These are phyloP conservation scores for Botrytis hyacinthi DNA, from an alignment of 2,329 filamentous ascomycete genomes.

Conservation along the genomic window DNA sequence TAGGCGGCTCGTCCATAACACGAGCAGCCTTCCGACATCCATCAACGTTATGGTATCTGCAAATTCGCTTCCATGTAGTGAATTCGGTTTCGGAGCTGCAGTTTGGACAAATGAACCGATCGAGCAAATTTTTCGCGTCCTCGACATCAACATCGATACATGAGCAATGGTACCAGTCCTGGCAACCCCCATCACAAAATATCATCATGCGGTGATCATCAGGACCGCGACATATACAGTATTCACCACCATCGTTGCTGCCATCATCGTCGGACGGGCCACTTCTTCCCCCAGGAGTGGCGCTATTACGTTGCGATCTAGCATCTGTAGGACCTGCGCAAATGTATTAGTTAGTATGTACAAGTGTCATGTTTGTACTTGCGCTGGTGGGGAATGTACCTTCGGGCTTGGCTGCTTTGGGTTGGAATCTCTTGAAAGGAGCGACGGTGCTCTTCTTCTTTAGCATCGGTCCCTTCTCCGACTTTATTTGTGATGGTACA, in stretches of 20 bases:
- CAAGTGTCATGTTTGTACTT: neutral
- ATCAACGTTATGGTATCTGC: slow-evolving; percentile 33
- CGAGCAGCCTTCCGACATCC: slow-evolving; percentile 35
- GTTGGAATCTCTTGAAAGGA: slow-evolving; percentile 27
- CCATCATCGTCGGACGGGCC: slow-evolving; percentile 29
- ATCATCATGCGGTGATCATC: slow-evolving; percentile 40
- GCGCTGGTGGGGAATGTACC: slow-evolving; percentile 20
- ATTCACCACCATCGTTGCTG: slow-evolving; percentile 38
- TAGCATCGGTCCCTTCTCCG: slow-evolving; percentile 24
- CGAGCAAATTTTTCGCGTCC: slow-evolving; percentile 36
- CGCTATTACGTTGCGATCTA: slow-evolving; percentile 24
- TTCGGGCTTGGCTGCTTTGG: slow-evolving; percentile 29
- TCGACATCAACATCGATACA: slow-evolving; percentile 35
- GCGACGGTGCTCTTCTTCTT: slow-evolving; percentile 35
- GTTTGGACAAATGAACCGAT: slow-evolving; percentile 37
- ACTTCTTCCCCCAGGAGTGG: slow-evolving; percentile 23
- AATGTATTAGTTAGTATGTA: slow-evolving; percentile 6
- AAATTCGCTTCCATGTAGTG: slow-evolving; percentile 39
- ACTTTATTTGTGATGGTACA: slow-evolving; percentile 16
- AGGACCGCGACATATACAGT: slow-evolving; percentile 38
- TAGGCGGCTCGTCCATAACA: slow-evolving; percentile 32
- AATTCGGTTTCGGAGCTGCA: slow-evolving; percentile 31
- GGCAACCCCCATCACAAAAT: slow-evolving; percentile 37
- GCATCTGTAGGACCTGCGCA: slow-evolving; percentile 17
- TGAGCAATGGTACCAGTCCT: slow-evolving; percentile 39